These are phyloP conservation scores for Colletotrichum sp. DNA, from an alignment of 2,329 filamentous ascomycete genomes.

Conservation along the genomic window DNA sequence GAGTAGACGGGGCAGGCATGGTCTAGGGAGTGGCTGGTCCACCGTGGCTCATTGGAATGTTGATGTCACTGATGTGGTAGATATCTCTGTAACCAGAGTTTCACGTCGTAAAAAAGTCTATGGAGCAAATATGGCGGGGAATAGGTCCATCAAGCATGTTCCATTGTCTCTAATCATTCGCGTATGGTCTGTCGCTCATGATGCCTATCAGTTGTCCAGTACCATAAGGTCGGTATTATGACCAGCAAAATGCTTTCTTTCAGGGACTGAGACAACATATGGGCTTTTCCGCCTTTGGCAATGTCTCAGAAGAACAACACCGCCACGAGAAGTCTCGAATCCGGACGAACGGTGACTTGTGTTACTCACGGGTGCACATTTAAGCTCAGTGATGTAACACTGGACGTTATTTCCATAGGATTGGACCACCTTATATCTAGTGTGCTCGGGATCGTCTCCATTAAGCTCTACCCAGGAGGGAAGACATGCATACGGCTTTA, in stretches of 20 bases:
- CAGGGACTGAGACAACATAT: background rate
- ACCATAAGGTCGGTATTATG: accelerated
- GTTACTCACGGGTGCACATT: background rate
- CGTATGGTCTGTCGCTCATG: background rate
- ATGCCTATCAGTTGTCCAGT: background rate
- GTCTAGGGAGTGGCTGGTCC: background rate
- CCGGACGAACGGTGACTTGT: background rate
- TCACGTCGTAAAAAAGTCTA: background rate
- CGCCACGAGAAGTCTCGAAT: background rate
- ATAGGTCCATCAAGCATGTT: background rate
- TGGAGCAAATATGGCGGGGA: background rate
- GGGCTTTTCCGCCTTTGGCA: background rate
- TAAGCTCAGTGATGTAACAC: background rate
- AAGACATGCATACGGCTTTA: background rate
- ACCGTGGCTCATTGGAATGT: background rate
- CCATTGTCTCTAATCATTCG: accelerated
- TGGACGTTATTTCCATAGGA: background rate
- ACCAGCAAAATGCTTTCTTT: background rate
- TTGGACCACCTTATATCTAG: background rate
- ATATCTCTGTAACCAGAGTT: background rate
- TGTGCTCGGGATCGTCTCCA: background rate
- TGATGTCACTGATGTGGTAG: background rate
- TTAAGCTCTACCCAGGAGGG: background rate
- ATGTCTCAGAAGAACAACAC: background rate
- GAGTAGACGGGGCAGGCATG: background rate